Percentiles rank a stretch among this genome's conserved stretches.
These are phyloP conservation scores for Amanita rimosa DNA, from an alignment of 768 basidiomycete genomes.

Conservation along the genomic window DNA sequence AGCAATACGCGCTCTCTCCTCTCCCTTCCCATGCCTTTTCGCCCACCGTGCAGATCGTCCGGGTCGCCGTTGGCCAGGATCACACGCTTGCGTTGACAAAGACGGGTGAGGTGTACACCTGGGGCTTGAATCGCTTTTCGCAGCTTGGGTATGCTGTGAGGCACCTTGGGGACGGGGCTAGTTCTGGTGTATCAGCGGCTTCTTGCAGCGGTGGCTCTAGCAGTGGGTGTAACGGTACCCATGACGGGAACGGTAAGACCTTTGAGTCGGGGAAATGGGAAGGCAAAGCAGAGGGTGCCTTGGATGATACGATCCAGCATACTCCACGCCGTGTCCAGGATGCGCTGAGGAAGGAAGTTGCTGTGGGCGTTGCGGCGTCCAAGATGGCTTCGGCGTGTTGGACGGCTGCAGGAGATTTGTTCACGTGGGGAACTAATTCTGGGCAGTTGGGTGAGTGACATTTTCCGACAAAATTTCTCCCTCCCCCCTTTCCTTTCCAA, in stretches of 20 bases:
- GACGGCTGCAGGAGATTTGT: slow-evolving; percentile 52
- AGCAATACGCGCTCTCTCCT: slow-evolving; percentile 64
- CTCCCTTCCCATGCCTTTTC: slow-evolving; percentile 25
- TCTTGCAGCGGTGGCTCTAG: not conserved
- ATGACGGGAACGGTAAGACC: not conserved
- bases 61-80: slow-evolving; percentile 83
- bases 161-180: not conserved
- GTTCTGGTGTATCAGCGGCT: not conserved
- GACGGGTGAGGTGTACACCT: slow-evolving; percentile 75
- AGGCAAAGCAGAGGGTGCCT: not conserved
- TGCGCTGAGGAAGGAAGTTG: slow-evolving; percentile 64
- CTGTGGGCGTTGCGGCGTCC: slow-evolving; percentile 78
- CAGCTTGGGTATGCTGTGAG: slow-evolving; percentile 82
- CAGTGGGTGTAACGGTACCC: not conserved
- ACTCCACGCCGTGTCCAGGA: slow-evolving; percentile 67
- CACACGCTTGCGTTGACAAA: slow-evolving; percentile 83
- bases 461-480: too few relatives aligned
- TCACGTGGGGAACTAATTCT: slow-evolving; percentile 88
- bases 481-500: too few relatives aligned
- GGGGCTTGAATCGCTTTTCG: slow-evolving; percentile 83
- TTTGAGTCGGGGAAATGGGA: not conserved
- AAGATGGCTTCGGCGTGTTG: slow-evolving; percentile 84
- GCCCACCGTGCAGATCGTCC: slow-evolving; percentile 40
- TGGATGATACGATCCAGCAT: slow-evolving; percentile 68
- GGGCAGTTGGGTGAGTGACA: slow-evolving; percentile 74